phyloP scores from a whole-genome alignment of 2,329 filamentous ascomycete genomes.

The Coniochaeta hoffmannii region DNA sequence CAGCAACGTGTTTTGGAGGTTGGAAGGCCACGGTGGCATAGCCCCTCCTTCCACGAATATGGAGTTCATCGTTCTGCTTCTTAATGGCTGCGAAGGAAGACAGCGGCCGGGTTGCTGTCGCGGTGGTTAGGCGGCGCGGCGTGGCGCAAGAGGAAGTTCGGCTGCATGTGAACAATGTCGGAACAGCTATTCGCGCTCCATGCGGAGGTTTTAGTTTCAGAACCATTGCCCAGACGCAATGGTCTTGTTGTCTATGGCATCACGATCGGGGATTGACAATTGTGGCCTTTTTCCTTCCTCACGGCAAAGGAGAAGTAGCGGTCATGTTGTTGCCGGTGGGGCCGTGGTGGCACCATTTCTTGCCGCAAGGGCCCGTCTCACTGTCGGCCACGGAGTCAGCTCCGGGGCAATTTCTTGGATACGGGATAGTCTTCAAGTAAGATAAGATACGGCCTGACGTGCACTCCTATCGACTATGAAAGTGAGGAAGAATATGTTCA shows the following conservation, averaged over 20 bases:
- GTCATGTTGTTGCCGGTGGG: not conserved
- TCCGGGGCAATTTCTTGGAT: too few species aligned
- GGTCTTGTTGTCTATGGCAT: not conserved
- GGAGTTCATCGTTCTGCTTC: not conserved
- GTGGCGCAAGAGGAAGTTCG: not conserved
- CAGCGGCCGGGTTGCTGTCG: not conserved
- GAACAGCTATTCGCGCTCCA: not conserved
- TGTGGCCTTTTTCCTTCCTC: not conserved
- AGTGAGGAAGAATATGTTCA: too few species aligned
- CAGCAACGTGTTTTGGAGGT: constrained; percentile 41
- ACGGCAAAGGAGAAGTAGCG: not conserved
- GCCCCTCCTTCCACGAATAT: not conserved
- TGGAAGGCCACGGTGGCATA: not conserved
- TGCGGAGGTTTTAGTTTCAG: not conserved
- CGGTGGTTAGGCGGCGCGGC: not conserved
- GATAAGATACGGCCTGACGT: too few species aligned
- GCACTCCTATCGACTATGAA: too few species aligned
- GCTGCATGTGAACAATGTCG: not conserved
- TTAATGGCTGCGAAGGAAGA: not conserved
- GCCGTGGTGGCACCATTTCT: not conserved
- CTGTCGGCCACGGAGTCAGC: not conserved
- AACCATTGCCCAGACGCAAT: constrained; percentile 1
- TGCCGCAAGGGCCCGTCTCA: not conserved
- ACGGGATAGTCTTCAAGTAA: too few species aligned
- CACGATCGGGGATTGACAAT: not conserved